Base-by-base conservation (phyloP, 148 eudicot genomes). In the Spergularia marina region DNA sequence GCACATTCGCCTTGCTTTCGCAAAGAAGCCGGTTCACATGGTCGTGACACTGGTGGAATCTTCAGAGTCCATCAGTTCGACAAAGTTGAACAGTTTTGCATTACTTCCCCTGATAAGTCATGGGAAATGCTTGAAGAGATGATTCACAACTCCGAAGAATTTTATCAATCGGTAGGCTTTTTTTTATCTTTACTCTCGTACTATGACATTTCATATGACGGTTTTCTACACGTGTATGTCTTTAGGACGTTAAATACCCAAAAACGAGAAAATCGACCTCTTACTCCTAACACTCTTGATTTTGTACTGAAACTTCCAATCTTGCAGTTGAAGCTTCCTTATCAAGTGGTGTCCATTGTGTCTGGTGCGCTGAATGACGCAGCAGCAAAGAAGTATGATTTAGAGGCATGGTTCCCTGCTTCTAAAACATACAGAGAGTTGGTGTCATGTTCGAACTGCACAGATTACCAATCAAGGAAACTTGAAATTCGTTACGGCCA, bases 81-180 rank as follows among this genome's bases (percentile, higher is more conserved):
- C 84, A 95, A 95, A 81, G 82, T 92, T 15, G 97, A 95, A 77
- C 98, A 95, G 64, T 95, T 92, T 71, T 95, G 97, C 80, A 69
- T 92, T 20, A 89, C 96, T 57, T 82, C 88, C 77, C 97, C 98
- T 71, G 87, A 81, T 79, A 91, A 89, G 30, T 90, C 97, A n/a
- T 92, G 98, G 98, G 90, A 90, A 15, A 95, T 95, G 98, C 90
- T 80, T 53, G 97, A 95, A 78, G 96, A 95, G 75, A 95, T 95
- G 98, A 78, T 95, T 0, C 85, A 82, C 52, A 95, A 95, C 80
- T 88, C 98, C 0, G 97, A 95, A 85, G 94, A 89, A 18, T 90
- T 92, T 76, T 92, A 90, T 83, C 77, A 92, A 80, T 58, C 74
- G 90, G 98, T 90, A 92, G 49, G 1, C 56, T 36, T 59, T 30